Evolutionary conservation across 2,329 filamentous ascomycete genomes (phyloP).

Genomic region (Pseudofabraea citricarpa): DNA sequence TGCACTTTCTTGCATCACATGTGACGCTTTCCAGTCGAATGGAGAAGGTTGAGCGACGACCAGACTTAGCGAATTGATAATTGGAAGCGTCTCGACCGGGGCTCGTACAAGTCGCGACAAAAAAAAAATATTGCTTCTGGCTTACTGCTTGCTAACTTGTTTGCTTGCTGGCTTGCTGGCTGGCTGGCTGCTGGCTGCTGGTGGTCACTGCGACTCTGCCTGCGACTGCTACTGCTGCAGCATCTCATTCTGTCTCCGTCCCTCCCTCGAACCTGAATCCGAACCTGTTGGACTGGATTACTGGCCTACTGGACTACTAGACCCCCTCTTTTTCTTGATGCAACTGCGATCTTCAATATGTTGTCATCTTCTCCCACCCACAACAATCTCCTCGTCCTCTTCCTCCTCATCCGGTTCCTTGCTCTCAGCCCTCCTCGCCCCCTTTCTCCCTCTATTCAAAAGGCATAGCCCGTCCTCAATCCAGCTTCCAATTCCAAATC

Average conservation of each 20-base stretch:
- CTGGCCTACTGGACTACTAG: no score
- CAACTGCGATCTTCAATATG: conserved; percentile 1
- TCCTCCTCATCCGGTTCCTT: not conserved
- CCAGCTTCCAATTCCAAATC: not conserved
- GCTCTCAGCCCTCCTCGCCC: not conserved
- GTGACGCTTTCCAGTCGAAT: no score
- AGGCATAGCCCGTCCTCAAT: not conserved
- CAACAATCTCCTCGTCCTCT: not conserved
- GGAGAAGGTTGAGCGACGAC: not conserved
- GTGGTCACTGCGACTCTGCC: not conserved
- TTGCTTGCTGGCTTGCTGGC: not conserved
- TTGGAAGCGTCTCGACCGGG: not conserved
- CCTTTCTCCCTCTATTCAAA: not conserved
- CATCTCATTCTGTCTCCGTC: not conserved
- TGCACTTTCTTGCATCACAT: no score
- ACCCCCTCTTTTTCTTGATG: not conserved
- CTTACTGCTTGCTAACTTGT: not conserved
- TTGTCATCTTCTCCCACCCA: not conserved
- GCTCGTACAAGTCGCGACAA: not conserved
- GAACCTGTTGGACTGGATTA: no score
- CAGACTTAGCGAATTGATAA: not conserved
- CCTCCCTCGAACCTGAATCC: not conserved
- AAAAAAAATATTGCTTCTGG: not conserved
- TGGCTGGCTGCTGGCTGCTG: not conserved
- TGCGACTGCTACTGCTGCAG: not conserved